Evolutionary conservation across 352 stramenopile species (phyloP), one percentile per base, ranked within the genome.

Genomic region (Peronospora destructor): DNA sequence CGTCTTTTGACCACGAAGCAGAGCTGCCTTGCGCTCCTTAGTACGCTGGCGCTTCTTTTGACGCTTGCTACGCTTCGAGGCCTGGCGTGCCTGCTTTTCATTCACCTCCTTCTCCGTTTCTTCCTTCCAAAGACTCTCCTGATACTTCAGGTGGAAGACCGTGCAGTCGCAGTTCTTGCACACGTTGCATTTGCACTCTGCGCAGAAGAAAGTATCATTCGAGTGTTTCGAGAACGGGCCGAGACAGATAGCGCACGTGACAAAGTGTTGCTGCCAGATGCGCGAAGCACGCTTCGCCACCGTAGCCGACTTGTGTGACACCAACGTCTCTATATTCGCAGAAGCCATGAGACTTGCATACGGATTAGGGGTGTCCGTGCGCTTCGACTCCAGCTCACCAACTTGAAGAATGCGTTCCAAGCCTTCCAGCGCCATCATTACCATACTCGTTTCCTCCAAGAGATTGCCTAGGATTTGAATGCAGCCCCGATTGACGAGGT

Each of bases 201-300:
- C 77, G 61, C 96, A 99, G 66, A 98, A 98, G 50, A 94, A 95
- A 37, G 89, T 95, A 62, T 96, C 84, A 41, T 91, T 85, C 39
- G 90, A 92, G 66, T 97, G 85, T 61, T 97, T 97, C 1, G 91
- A 98, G 66, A 97, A 98, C 17, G 89, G 94, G 10, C 84, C 73
- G 19, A 96, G 76, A 69, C 96, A 99, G 30, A 99, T 96, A 19
- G 94, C 94, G 66, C 95, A 99, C 30, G 87, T 96, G 21, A 98
- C 91, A 78, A 98, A 98, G 59, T 98, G 95, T 45, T 96, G 80
- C 53, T 98, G 96, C 89, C 94, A 98, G 47, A 99, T 98, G n/a
- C 90, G 84, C 37, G 89, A 87, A 6, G 95, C 95, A 12, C 94
- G 88, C 69, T 98, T 98, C 5, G 89, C 88, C 5, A 98, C 88